Evolutionary conservation across 2,329 filamentous ascomycete species (phyloP).

Genomic region (Decorospora gaudefroyi): DNA sequence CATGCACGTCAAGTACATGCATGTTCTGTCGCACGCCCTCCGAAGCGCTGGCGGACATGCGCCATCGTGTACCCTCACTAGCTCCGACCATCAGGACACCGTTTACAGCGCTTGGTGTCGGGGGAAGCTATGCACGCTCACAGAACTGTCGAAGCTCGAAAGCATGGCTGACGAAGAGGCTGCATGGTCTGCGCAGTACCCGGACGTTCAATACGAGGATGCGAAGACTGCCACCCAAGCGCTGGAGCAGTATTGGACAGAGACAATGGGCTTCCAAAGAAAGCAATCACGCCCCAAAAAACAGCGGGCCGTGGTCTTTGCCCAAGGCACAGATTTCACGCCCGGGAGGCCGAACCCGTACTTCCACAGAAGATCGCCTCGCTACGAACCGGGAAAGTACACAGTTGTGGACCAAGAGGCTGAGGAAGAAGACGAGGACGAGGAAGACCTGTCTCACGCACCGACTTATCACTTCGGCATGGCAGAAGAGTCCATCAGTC

Average conservation of each 20-base stretch:
- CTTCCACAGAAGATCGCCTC: constrained; percentile 32
- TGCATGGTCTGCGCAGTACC: constrained; percentile 24
- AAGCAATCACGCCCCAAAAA: constrained; percentile 10
- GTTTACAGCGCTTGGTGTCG: constrained; percentile 31
- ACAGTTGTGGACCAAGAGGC: constrained; percentile 9
- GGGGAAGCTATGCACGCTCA: constrained; percentile 30
- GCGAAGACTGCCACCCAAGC: constrained; percentile 33
- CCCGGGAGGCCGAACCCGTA: constrained; percentile 30
- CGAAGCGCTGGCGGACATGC: constrained; percentile 28
- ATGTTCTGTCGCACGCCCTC: constrained; percentile 28
- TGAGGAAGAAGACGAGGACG: constrained; percentile 20
- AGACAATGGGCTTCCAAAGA: constrained; percentile 12
- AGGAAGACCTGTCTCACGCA: constrained; percentile 24
- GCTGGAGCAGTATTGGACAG: constrained; percentile 33
- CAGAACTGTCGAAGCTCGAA: constrained; percentile 29
- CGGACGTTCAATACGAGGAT: constrained; percentile 12
- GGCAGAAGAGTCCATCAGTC: neutral
- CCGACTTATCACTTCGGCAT: constrained; percentile 5
- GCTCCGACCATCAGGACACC: constrained; percentile 30
- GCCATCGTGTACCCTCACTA: constrained; percentile 24
- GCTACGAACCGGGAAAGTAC: constrained; percentile 40
- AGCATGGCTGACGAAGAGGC: constrained; percentile 25
- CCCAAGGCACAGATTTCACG: constrained; percentile 27
- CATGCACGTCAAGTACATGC: constrained; percentile 34
- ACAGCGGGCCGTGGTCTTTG: constrained; percentile 24